Conservation (phyloP, 306 rosid species). For the Myrica gale region DNA sequence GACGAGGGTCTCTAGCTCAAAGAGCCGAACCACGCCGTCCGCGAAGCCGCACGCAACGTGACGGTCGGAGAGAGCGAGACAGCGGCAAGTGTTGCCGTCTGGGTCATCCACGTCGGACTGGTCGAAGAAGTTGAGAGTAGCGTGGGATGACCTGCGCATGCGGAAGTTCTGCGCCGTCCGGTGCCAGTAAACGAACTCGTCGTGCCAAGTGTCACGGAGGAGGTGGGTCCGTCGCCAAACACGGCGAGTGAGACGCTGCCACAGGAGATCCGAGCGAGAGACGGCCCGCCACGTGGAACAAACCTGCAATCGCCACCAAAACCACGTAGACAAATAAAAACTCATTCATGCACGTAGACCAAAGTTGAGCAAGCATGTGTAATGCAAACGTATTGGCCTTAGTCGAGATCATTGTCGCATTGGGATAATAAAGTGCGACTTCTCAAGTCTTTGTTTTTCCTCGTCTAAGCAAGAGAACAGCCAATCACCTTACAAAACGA, state of each 20-base stretch:
- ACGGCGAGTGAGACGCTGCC: constrained; percentile 50
- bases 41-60: constrained; percentile 77
- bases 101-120: constrained; percentile 39
- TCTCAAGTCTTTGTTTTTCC: too few species aligned
- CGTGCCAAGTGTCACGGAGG: constrained; percentile 53
- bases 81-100: constrained; percentile 53
- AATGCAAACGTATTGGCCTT: too few species aligned
- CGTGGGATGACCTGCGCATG: background rate
- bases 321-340: background rate
- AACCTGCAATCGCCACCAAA: constrained; percentile 46
- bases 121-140: constrained; percentile 36
- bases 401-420: too few species aligned
- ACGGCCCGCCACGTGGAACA: constrained; percentile 83
- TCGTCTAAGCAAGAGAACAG: too few species aligned
- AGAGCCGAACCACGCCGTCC: constrained; percentile 77
- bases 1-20: constrained; percentile 38
- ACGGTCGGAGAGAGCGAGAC: constrained; percentile 63
- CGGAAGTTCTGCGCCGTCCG: constrained; percentile 59
- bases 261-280: constrained; percentile 60
- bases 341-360: background rate
- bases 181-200: constrained; percentile 70
- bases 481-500: background rate
- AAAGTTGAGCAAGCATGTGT: too few species aligned
- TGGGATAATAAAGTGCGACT: too few species aligned
- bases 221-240: constrained; percentile 66